Percentiles rank a stretch among this genome's conserved stretches.
Evolutionary conservation across 352 stramenopile genomes (phyloP).

Genomic region (Globisporangium iwayamae): DNA sequence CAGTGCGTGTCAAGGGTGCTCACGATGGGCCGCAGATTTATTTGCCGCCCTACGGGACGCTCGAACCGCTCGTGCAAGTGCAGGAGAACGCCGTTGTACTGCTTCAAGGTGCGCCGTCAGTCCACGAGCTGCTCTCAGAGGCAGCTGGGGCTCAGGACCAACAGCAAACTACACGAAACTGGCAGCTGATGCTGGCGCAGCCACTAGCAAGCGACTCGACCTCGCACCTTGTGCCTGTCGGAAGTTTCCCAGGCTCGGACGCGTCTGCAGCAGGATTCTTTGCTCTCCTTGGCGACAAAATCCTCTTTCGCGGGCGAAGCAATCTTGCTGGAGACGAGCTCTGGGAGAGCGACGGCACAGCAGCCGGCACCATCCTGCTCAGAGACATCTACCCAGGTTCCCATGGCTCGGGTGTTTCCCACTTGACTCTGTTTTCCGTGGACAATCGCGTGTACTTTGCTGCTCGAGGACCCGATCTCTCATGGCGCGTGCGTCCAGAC

Average conservation of each 20-base stretch:
- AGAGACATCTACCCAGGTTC: constrained; percentile 57
- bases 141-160: not conserved
- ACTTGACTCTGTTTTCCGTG: constrained; percentile 47
- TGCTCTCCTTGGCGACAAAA: constrained; percentile 8
- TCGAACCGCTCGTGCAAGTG: constrained; percentile 32
- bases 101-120: constrained; percentile 30
- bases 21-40: constrained; percentile 40
- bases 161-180: constrained; percentile 1
- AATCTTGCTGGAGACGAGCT: constrained; percentile 48
- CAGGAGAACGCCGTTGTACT: constrained; percentile 36
- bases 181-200: constrained; percentile 29
- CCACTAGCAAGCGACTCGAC: constrained; percentile 22
- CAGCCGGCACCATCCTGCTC: constrained; percentile 52
- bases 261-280: constrained; percentile 22
- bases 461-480: constrained; percentile 61
- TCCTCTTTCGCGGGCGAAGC: constrained; percentile 34
- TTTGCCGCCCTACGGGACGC: constrained; percentile 34
- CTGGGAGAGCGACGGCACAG: constrained; percentile 75
- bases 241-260: constrained; percentile 13
- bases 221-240: constrained; percentile 20
- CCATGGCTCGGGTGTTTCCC: constrained; percentile 23
- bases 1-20: constrained; percentile 30
- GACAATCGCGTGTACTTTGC: constrained; percentile 79
- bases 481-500: constrained; percentile 43
- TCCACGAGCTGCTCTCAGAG: constrained; percentile 10